Percentiles rank a stretch among this genome's conserved stretches.
Conservation (phyloP, 768 basidiomycete genomes). For the Coprinellus micaceus region DNA sequence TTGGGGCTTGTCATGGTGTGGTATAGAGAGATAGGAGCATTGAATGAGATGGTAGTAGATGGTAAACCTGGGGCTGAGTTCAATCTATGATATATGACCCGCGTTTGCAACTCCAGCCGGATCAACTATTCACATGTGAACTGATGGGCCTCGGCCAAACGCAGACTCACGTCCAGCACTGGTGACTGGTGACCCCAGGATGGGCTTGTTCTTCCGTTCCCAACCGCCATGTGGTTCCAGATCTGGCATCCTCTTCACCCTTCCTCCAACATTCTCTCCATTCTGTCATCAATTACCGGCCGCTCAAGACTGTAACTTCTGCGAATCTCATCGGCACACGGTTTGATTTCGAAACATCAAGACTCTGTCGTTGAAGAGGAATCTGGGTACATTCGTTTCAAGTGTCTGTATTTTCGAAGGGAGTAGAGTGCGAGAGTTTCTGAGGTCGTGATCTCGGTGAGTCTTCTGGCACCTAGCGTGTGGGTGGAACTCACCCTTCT, state of each 20-base stretch:
- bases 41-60: background rate
- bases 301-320: no score
- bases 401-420: slow-evolving; percentile 76
- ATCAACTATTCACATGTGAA: background rate
- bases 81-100: background rate
- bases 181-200: no score
- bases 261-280: no score
- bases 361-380: slow-evolving; percentile 24
- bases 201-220: no score
- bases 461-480: background rate
- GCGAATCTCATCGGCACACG: background rate
- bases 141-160: no score
- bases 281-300: no score
- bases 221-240: no score
- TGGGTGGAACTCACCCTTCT: slow-evolving; percentile 55
- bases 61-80: background rate
- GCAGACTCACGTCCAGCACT: no score
- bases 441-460: slow-evolving; percentile 21
- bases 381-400: slow-evolving; percentile 66
- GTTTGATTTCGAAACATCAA: slow-evolving; percentile 8
- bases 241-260: no score
- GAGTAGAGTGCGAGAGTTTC: slow-evolving; percentile 83
- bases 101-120: background rate
- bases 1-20: background rate
- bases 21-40: background rate